Percentiles rank a stretch among this genome's conserved stretches.
phyloP scores from a whole-genome alignment of 2,329 filamentous ascomycete genomes.

The Cryphonectria naterciae region DNA sequence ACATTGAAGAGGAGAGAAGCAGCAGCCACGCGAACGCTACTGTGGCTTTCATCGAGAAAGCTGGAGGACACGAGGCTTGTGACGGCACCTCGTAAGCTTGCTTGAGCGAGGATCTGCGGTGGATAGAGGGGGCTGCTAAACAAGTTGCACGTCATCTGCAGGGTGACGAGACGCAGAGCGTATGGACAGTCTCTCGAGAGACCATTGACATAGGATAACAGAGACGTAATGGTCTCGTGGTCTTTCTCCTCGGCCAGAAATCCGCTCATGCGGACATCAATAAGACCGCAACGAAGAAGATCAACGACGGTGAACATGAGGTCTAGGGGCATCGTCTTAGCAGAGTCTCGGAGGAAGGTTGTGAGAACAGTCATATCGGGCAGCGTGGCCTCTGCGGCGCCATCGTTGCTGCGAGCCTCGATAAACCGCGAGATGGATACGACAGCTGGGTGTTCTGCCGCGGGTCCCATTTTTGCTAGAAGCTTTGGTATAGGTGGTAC shows the following conservation, averaged over 20 bases:
- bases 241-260: slow-evolving; percentile 78
- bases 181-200: slow-evolving; percentile 68
- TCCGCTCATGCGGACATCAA: slow-evolving; percentile 77
- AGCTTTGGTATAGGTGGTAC: slow-evolving; percentile 83
- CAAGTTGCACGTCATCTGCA: slow-evolving; percentile 84
- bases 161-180: slow-evolving; percentile 77
- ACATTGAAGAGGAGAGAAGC: slow-evolving; percentile 86
- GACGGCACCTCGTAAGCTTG: slow-evolving; percentile 58
- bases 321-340: slow-evolving; percentile 62
- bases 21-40: slow-evolving; percentile 77
- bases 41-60: slow-evolving; percentile 76
- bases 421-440: slow-evolving; percentile 72
- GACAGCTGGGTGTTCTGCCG: slow-evolving; percentile 64
- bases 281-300: slow-evolving; percentile 75
- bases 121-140: slow-evolving; percentile 77
- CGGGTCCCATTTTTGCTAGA: slow-evolving; percentile 72
- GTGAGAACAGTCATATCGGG: slow-evolving; percentile 72
- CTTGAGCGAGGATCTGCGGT: slow-evolving; percentile 61
- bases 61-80: slow-evolving; percentile 74
- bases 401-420: slow-evolving; percentile 59
- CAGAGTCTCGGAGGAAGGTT: slow-evolving; percentile 59
- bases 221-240: slow-evolving; percentile 63
- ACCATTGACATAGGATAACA: slow-evolving; percentile 64
- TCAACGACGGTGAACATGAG: slow-evolving; percentile 83
- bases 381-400: slow-evolving; percentile 68